Evolutionary conservation across 2,329 filamentous ascomycete species (phyloP), one percentile per base, ranked within the genome.

Genomic region (Chaetomium olivaceum): DNA sequence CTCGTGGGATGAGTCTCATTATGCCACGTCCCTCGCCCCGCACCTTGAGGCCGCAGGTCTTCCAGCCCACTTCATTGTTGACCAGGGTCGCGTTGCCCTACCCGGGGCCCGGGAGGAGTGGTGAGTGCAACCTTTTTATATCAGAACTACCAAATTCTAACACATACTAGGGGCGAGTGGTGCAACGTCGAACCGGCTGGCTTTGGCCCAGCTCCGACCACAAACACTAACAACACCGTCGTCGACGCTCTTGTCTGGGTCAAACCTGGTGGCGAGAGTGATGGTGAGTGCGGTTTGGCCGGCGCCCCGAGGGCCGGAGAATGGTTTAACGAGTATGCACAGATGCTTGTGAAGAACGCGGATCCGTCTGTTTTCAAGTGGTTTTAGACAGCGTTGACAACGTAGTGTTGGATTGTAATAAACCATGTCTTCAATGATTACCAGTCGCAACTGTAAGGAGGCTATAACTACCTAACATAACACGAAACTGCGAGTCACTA

Each of bases 201-300:
- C 1, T 80, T 79, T 52, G 80, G 80, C 11, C 73, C 72, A 9
- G 65, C 66, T 14, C 78, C 79, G 0, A 75, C 76, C 21, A 78
- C 77, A 8, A 69, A 72, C 1, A 73, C 74, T 16, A 74, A 76
- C 58, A 79, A 78, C 69, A 70, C 71, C 1, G 65, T 76, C 61
- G 72, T 81, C 3, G 80, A 81, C 67, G 76, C 76, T 63, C 75
- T 82, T 54, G 79, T 81, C 16, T 82, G 79, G 79, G 74, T 79
- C 58, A 81, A 82, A 75, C 79, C 79, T 0, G 79, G 77, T 12
- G 80, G 80, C 12, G 80, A 82, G 73, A 77, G 75, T 56, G 79
- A 81, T 62, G 80, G 80, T 4, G 61, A 74, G 60, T 80, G 78
- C 66, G 79, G 79, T 0, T 68, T 76, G 39, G 69, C 71, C 31